Conservation (phyloP, 2,329 filamentous ascomycete genomes). For the Chrysoporthe austroafricana region DNA sequence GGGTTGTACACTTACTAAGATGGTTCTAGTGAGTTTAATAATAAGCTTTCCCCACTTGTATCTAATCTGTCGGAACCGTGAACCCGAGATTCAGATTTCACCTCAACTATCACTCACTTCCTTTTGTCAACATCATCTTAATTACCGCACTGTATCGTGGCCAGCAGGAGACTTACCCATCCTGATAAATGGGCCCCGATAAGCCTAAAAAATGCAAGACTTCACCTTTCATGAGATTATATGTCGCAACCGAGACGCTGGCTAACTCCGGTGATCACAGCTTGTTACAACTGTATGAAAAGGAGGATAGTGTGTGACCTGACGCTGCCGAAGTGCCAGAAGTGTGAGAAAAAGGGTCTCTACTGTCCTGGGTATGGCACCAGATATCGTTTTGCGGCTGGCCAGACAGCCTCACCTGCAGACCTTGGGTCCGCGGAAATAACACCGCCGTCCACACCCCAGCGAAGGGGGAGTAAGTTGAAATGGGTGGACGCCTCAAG, state of each 20-base stretch:
- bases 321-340: constrained; percentile 24
- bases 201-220: constrained; percentile 25
- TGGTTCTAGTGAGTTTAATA: too few relatives aligned
- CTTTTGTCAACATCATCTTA: background rate
- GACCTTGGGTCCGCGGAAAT: constrained; percentile 1
- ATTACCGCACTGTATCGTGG: background rate
- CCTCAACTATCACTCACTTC: background rate
- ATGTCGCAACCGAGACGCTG: background rate
- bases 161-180: background rate
- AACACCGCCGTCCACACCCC: background rate
- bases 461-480: constrained; percentile 8
- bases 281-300: constrained; percentile 28
- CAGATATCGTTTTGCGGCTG: constrained; percentile 25
- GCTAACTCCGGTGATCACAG: constrained; percentile 6
- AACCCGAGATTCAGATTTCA: background rate
- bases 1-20: too few relatives aligned
- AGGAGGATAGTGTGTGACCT: constrained; percentile 28
- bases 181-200: constrained; percentile 14
- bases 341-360: constrained; percentile 26
- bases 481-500: constrained; percentile 23
- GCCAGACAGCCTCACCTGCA: constrained; percentile 9
- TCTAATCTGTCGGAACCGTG: background rate
- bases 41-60: too few relatives aligned
- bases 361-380: constrained; percentile 27
- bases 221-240: background rate